phyloP scores from a whole-genome alignment of 129 eudicot genomes.

The Flaveria brownii region DNA sequence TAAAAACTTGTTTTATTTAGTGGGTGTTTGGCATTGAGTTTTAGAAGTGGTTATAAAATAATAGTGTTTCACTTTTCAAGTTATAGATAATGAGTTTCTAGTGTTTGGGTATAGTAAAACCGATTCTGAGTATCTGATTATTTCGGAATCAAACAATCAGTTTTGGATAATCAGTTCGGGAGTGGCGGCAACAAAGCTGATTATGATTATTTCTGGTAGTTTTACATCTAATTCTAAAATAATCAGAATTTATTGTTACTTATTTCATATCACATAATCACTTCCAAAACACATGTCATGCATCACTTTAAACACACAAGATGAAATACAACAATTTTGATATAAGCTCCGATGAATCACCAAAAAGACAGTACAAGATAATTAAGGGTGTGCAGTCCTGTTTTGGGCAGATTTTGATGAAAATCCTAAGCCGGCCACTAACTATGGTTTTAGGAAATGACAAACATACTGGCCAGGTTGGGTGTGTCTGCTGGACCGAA shows the following conservation, averaged over 20 bases:
- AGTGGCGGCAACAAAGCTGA: not conserved
- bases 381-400: too few species aligned
- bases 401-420: not conserved
- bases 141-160: not conserved
- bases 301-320: not conserved
- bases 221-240: not conserved
- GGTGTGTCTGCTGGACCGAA: too few species aligned
- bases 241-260: not conserved
- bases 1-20: not conserved
- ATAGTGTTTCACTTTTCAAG: not conserved
- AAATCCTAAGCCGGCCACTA: not conserved
- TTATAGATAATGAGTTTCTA: not conserved
- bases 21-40: not conserved
- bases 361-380: not conserved
- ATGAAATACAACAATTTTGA: constrained; percentile 9
- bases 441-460: not conserved
- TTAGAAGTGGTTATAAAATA: not conserved
- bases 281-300: not conserved
- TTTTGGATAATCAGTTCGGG: not conserved
- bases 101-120: not conserved
- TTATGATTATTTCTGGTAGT: not conserved
- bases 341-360: not conserved
- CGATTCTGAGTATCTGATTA: not conserved
- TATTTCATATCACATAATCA: constrained; percentile 3
- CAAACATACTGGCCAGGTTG: not conserved